phyloP scores from a whole-genome alignment of 208 protist genomes.

The Angomonas deanei region DNA sequence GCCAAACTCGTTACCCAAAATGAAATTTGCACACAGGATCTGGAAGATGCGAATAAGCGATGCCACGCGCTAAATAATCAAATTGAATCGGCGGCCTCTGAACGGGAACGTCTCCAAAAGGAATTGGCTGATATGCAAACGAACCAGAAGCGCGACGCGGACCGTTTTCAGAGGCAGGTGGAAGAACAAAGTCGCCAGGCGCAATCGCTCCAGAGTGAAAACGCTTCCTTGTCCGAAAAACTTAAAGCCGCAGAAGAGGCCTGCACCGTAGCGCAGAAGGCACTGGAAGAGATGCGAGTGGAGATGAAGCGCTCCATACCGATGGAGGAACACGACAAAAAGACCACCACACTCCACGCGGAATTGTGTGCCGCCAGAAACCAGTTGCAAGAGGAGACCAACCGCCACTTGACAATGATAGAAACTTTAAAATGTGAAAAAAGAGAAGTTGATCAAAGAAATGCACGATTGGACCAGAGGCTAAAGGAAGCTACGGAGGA shows the following conservation, averaged over 20 bases:
- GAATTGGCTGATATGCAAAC: background rate
- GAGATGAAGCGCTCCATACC: background rate
- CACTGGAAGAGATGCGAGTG: background rate
- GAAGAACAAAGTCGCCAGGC: background rate
- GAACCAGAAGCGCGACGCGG: background rate
- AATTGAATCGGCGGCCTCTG: background rate
- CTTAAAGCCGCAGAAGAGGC: background rate
- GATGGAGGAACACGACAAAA: background rate
- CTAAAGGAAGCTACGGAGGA: background rate
- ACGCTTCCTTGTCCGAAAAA: background rate
- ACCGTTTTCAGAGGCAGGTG: background rate
- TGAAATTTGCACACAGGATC: background rate
- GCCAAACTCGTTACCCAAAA: slow-evolving; percentile 19
- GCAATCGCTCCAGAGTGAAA: background rate
- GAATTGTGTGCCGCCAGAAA: background rate
- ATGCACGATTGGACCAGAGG: background rate
- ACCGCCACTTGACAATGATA: background rate
- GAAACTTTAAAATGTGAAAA: background rate
- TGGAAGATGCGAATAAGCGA: background rate
- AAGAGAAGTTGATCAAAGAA: background rate
- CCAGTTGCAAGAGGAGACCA: background rate
- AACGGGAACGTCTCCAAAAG: background rate
- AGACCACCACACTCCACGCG: background rate
- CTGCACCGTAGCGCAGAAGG: background rate
- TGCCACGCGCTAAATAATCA: background rate